Base-by-base conservation (phyloP, 306 rosid genomes). In the Inga leiocalycina region DNA sequence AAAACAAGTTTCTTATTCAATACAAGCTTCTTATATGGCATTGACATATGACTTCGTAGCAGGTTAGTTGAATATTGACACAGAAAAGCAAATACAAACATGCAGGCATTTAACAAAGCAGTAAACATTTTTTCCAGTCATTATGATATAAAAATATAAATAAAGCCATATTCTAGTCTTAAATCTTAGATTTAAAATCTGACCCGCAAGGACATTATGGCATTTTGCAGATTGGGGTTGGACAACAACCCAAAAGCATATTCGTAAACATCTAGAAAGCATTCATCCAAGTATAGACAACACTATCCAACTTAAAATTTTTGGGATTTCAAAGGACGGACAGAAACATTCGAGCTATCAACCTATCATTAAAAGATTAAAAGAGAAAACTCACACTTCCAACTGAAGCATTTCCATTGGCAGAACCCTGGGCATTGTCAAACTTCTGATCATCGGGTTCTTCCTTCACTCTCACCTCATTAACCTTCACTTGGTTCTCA, bases 341-440 rank as follows among this genome's bases (percentile, higher is more conserved):
- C 20, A 70, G 22, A 16, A 45, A 83, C 43, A 70, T 11, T 22
- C 11, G 35, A 30, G 45, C 39, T 15, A 32, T 14, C 5, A 49
- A 73, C 54, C 13, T 35, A 39, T 54, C 4, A 74, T 24, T 14
- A 78, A 14, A 34, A 70, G 0, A 61, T 17, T 3, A 22, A n/a
- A 13, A 48, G 12, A 12, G 52, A 56, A 32, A 67, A 87, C 93
- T 90, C 88, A 95, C 98, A 73, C 90, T 92, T 61, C 87, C 86
- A 51, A 75, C 74, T 64, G 89, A 59, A 78, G 86, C 90, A 82
- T 71, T 85, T 67, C 90, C 93, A 30, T 86, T 86, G 48, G 41
- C 71, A 70, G 91, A 74, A 73, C 71, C 84, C 77, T 85, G 85
- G 81, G 76, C 82, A 80, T 81, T 85, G 41, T 79, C 80, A 61